A percentile compares a stretch with the other conserved stretches of the same genome.
Evolutionary conservation across 2,329 filamentous ascomycete species (phyloP).

Genomic region (Achaetomium macrosporum): DNA sequence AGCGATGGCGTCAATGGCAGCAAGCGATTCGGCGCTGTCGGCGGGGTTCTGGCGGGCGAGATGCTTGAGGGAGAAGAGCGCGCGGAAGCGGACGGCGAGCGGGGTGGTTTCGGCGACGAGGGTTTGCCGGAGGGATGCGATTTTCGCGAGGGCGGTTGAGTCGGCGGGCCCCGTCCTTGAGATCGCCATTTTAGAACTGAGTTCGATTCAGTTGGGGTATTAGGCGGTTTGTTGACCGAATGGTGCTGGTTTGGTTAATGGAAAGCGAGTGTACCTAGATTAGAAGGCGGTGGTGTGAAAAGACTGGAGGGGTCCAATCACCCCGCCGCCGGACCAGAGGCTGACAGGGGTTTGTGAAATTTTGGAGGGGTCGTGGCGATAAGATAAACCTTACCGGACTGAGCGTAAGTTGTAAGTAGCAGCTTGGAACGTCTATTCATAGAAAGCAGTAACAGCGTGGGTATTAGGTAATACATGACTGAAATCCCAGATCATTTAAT

Average conservation of each 20-base stretch:
- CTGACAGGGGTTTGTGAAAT: slow-evolving; percentile 21
- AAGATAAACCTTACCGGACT: background rate
- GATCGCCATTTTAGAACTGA: slow-evolving; percentile 11
- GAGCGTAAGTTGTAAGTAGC: no score
- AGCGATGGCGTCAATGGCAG: slow-evolving; percentile 73
- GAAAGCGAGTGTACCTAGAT: background rate
- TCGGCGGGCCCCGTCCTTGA: background rate
- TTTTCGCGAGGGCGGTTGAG: slow-evolving; percentile 34
- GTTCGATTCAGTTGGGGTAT: no score
- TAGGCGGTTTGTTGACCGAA: background rate
- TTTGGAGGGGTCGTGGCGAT: slow-evolving; percentile 23
- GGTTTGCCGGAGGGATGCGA: slow-evolving; percentile 63
- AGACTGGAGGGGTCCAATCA: background rate
- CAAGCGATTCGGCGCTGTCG: slow-evolving; percentile 47
- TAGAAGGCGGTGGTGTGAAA: background rate
- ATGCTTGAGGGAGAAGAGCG: slow-evolving; percentile 96
- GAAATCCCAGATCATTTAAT: no score
- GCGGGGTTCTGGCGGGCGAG: slow-evolving; percentile 58
- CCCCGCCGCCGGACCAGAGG: background rate
- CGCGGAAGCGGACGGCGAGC: slow-evolving; percentile 85
- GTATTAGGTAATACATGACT: no score
- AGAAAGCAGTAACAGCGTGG: no score
- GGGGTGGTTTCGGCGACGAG: slow-evolving; percentile 75
- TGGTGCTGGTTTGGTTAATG: background rate
- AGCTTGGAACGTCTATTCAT: no score